Base-by-base conservation (phyloP, 106 monocot species). In the Dendrobium chrysotoxum region DNA sequence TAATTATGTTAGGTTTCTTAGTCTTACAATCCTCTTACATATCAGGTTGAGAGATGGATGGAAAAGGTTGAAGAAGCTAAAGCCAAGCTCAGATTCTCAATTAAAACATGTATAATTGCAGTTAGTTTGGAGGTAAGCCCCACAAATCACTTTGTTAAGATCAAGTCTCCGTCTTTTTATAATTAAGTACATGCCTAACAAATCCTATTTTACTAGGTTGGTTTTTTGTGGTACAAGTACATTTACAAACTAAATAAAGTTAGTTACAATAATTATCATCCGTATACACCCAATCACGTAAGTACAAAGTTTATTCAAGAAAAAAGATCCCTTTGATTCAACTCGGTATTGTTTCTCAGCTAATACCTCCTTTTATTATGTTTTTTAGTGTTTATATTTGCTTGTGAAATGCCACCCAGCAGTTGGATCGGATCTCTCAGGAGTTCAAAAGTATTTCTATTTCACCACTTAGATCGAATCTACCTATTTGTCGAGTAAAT, bases 181-280 rank as follows among this genome's bases (percentile, higher is more conserved):
- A 39, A 38, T 72, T 81, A 4, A 75, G 31, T 38, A 75, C 25
- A 3, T 28, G 26, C 9, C 15, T 25, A 40, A 54, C 25, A 18
- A 75, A 40, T 39, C 28, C 18, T 44, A 39, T 47, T 84, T 28
- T 74, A 79, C 44, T 66, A 96, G 96, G 93, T 83, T 87, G 93
- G 92, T 57, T 96, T 87, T 84, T 78, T 89, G 28, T 96, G 96
- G 96, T 96, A 92, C 40, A 92, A 96, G 41, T 96, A 92, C 77
- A 93, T 96, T 47, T 96, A 96, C 90, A 96, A 92, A 87, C 85
- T 96, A 79, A 93, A 96, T 84, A 96, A 94, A 81, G 18, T 90
- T 83, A 83, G 88, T 35, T 96, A 96, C 83, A 96, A 96, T 71
- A 96, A 89, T 57, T 84, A 85, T 35, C 96, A 96, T 86, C 96